Evolutionary conservation across 257 asterid species (phyloP).

Genomic region (Penstemon barbatus): DNA sequence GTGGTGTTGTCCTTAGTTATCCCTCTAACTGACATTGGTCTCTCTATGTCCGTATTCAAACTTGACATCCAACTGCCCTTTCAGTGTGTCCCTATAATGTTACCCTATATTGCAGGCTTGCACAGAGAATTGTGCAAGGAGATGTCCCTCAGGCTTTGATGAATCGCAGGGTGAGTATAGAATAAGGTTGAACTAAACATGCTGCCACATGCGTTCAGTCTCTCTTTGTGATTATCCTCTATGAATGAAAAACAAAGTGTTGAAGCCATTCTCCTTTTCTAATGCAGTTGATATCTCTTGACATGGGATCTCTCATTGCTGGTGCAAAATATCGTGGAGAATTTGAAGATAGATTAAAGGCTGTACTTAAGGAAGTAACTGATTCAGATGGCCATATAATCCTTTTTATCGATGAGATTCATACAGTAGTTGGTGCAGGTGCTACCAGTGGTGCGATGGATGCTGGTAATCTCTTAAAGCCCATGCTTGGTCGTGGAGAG

Average conservation of each 20-base stretch:
- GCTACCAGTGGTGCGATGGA: slow-evolving; percentile 99
- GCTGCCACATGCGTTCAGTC: not conserved
- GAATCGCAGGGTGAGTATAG: slow-evolving; percentile 77
- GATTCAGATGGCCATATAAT: slow-evolving; percentile 90
- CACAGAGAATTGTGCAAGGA: slow-evolving; percentile 98
- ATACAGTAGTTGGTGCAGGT: slow-evolving; percentile 99
- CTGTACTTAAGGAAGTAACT: slow-evolving; percentile 94
- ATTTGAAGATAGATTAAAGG: slow-evolving; percentile 92
- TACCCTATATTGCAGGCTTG: slow-evolving; percentile 69
- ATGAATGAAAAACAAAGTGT: not conserved
- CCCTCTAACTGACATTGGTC: no score
- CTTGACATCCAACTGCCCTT: no score
- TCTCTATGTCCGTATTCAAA: no score
- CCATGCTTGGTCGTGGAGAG: slow-evolving; percentile 99
- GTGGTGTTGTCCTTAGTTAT: no score
- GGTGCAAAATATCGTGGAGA: slow-evolving; percentile 99
- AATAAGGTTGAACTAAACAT: not conserved
- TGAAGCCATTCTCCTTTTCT: slow-evolving; percentile 23
- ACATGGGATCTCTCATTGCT: slow-evolving; percentile 97
- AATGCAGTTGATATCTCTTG: slow-evolving; percentile 90
- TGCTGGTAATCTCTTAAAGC: slow-evolving; percentile 95
- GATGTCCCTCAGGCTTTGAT: slow-evolving; percentile 98
- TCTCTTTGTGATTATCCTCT: not conserved
- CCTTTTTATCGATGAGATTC: slow-evolving; percentile 95
- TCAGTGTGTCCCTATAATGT: not conserved